Evolutionary conservation across 257 asterid species (phyloP).

Genomic region (Solanum ossicruentum): DNA sequence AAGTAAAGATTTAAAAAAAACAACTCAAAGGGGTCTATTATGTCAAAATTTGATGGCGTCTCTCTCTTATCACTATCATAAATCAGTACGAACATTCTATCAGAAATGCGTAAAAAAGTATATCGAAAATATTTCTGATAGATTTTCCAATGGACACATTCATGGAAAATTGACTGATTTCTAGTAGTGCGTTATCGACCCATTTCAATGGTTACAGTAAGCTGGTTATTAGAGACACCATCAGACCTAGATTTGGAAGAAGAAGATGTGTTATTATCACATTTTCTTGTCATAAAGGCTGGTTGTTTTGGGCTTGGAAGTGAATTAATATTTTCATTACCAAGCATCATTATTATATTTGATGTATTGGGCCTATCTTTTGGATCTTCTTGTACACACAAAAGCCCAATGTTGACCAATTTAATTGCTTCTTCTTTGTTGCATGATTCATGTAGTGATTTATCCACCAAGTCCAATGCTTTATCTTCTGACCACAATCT

Average conservation of each 20-base stretch:
- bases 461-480: background rate
- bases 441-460: background rate
- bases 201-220: background rate
- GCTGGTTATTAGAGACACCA: background rate
- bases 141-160: background rate
- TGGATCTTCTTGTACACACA: background rate
- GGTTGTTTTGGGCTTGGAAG: background rate
- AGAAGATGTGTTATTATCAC: background rate
- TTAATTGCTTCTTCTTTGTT: background rate
- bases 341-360: background rate
- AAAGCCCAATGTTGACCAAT: background rate
- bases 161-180: background rate
- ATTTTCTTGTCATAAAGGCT: background rate
- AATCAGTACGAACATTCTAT: background rate
- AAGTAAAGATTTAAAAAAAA: background rate
- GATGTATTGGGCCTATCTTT: background rate
- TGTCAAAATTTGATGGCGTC: background rate
- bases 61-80: background rate
- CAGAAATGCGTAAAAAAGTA: background rate
- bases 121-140: background rate
- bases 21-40: background rate
- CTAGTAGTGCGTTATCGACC: background rate
- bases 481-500: background rate
- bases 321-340: background rate
- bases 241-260: background rate